Conservation (phyloP, 345 rosid genomes). For the Melaleuca quinquenervia region DNA sequence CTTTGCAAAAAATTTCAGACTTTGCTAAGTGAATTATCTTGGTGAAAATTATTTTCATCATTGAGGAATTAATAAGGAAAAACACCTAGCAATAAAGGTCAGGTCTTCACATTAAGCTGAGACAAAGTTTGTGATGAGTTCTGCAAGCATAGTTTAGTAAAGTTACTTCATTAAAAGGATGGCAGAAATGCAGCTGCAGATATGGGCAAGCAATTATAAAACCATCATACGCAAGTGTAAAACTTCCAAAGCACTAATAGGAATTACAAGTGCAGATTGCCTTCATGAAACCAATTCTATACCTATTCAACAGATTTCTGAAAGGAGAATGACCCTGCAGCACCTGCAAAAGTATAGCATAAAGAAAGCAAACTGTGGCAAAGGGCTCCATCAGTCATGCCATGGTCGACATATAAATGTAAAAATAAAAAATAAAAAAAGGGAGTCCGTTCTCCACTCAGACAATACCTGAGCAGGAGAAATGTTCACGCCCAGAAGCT, state of each 20-base stretch:
- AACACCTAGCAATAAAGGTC: not conserved
- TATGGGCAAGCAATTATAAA: not conserved
- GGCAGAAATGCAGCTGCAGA: not conserved
- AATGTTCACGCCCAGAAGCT: slow-evolving; percentile 41
- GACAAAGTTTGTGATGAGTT: not conserved
- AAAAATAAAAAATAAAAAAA: too few relatives aligned
- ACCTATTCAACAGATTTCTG: slow-evolving; percentile 49
- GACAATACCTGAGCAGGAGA: slow-evolving; percentile 50
- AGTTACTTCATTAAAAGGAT: not conserved
- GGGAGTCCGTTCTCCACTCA: not conserved
- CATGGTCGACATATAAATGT: not conserved
- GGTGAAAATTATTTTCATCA: not conserved
- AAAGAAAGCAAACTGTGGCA: not conserved
- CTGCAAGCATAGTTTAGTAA: not conserved
- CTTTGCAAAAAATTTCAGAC: not conserved
- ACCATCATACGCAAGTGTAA: not conserved
- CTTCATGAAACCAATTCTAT: not conserved
- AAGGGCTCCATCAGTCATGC: not conserved
- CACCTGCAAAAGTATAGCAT: slow-evolving; percentile 31
- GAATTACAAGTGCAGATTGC: not conserved
- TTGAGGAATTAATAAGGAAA: not conserved
- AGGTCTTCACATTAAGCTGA: not conserved
- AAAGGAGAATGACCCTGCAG: slow-evolving; percentile 79
- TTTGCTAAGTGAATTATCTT: not conserved
- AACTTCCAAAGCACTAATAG: not conserved